Evolutionary conservation across 2,329 filamentous ascomycete species (phyloP), one percentile per base, ranked within the genome.

Genomic region (Penicillium sp.): DNA sequence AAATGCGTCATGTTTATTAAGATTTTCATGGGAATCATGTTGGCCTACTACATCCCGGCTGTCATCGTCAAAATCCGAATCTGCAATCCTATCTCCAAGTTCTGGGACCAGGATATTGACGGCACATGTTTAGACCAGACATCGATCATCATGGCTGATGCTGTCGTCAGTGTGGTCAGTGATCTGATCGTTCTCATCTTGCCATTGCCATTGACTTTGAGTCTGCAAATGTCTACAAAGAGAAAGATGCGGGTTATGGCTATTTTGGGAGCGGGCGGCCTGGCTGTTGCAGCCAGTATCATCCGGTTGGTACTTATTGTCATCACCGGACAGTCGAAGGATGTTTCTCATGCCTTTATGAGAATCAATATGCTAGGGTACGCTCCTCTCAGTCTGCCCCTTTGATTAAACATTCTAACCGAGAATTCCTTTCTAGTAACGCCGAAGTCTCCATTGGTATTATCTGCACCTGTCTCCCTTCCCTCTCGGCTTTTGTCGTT

Each of bases 161-260:
- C 83, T 6, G 79, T 83, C 35, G 78, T 85, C 62, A 86, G 85
- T 67, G 83, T 84, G 26, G 67, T 80, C 47, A 85, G 82, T 29
- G 84, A 87, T 66, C 76, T 86, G 48, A 71, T 79, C 10, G 74
- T 82, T 22, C 78, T 82, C 11, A 55, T 81, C 1, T 68, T 84
- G 3, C 82, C 81, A 2, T 75, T 84, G 18, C 74, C 75, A 13
- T 76, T 77, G 8, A 74, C 80, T 2, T 69, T 76, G 62, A 65
- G 67, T 13, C 62, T 82, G 5, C 74, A 79, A 57, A 70, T 84
- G 24, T 74, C 79, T 1, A 59, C 65, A 6, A 76, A 72, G 45
- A 81, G 83, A 58, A 77, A 76, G 26, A 60, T 77, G 35, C 72
- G 78, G 5, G 71, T 84, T 8, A 73, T 78, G 18, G 65, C 71